Evolutionary conservation across 441 rosid genomes (phyloP), one percentile per base, ranked within the genome.

Genomic region (Omphalea diandra): DNA sequence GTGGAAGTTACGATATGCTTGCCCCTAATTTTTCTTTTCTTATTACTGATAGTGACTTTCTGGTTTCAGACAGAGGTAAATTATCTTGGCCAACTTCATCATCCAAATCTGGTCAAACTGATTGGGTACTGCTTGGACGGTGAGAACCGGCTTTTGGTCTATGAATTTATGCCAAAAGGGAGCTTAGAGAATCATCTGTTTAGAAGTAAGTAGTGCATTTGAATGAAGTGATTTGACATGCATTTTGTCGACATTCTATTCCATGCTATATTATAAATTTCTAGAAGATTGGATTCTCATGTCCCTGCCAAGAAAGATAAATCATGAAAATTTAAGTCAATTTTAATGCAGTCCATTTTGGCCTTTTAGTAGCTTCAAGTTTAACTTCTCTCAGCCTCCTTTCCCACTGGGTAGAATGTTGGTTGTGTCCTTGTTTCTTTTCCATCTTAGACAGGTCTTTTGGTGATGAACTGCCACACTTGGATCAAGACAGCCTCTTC

Each of bases 121-220:
- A 74, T 93, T 58, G 98, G 98, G 15, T 90, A 88, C 73, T 90
- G 98, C 83, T 75, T 87, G 71, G 98, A 93, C 82, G 95, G 88
- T n/a, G 95, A 93, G 67, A 93, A 86, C 69, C 84, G 91, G 18
- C 86, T 90, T 67, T 76, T 93, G 77, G 97, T 89, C 62, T 93
- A 93, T 49, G 98, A 93, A 78, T 93, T 86, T 79, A 87, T 93
- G 97, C 91, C 93, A 52, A 86, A 90, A 38, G 98, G 98, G 65
- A 90, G 95, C 87, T 82, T 93, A 79, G 97, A 93, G 78, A 93
- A 89, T 79, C 98, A 93, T 80, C 70, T 93, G 20, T 93, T 93
- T 72, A 88, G 94, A 83, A 82, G 98, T 93, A 82, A 82, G 91
- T 84, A 70, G 24, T 44, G 9, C 46, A 7, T 66, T 53, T 59